Base-by-base conservation (phyloP, 2,329 filamentous ascomycete species). In the Emergomyces africanus region DNA sequence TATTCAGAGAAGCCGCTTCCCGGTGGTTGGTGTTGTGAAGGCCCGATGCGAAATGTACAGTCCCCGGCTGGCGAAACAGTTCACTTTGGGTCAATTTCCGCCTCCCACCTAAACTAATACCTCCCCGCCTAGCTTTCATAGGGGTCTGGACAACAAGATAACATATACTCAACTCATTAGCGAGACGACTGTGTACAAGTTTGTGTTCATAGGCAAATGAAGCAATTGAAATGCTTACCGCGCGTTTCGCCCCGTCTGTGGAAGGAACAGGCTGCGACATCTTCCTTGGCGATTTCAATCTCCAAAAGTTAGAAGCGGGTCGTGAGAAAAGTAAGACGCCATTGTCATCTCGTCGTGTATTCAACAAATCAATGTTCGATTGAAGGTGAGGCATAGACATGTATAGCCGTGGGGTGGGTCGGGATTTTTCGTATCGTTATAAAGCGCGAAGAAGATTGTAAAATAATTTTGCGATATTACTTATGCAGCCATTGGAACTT, bases 91-190 rank as follows among this genome's bases (percentile, higher is more conserved):
- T 44, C 14, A 55, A 14, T 12, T 41, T 30, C 10, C 37, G 53
- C 39, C 39, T 44, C 5, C 53, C 53, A 23, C 53, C 53, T 42
- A 55, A n/a, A 1, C 23, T 44, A 42, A 41, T 44, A 42, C 53
- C 53, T 25, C 53, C 53, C 37, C 53, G 53, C 42, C 53, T 41
- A 30, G 53, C 53, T 55, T 44, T 55, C 37, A 55, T 55, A 3
- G 53, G 53, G 12, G 6, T 23, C 53, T 55, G 33, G 28, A 44
- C 15, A 28, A 42, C 39, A 35, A 20, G 25, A 5, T 25, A 25
- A 25, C n/a, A 54, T 6, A 54, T 15, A 39, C 4, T 39, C n/a
- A 54, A 39, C 4, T 39, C n/a, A 54, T 37, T 39, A 54, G 35
- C 20, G 10, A 1, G 20, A 23, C 10, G 20, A 2, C 44, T 6